Base-by-base conservation (phyloP, 225 moss, liverwort and hornwort species). In the Marchantia polymorpha region DNA sequence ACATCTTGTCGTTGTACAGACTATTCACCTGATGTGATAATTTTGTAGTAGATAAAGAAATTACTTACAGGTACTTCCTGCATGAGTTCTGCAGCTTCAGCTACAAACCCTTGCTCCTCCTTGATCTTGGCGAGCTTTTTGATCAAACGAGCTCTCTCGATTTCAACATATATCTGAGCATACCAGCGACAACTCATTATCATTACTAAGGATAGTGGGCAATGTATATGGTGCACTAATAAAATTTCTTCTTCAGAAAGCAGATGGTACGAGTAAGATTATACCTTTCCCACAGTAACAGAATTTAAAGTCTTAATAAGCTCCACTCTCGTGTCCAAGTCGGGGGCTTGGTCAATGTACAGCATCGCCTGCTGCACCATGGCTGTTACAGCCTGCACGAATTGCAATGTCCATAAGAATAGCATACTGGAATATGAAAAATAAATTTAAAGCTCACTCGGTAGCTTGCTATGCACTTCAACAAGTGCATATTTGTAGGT, bases 361-460 rank as follows among this genome's bases (percentile, higher is more conserved):
- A 85, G 86, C 97, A 97, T 94, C 48, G 97, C 93, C 86, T 93
- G 89, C 88, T 94, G 94, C 60, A 97, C 97, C 94, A 97, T 97
- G 16, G 90, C 94, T 77, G 94, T 92, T 56, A 97, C 97, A 48
- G 97, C 93, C 97, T 97, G 93, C 82, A 85, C 51, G 20, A 77
- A 26, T 65, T 65, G 14, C 9, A 30, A 17, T 29, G 10, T 3
- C 55, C 14, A 59, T 19, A 59, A 59, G 8, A 59, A 12, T 50
- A 31, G 23, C 17, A 47, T 23, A 10, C 3, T 51, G 49, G 50
- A 71, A 23, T n/a, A 17, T 31, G 17, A 71, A n/a, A 19, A 2
- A 39, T 39, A 39, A 2, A 39, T 39, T 39, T 39, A 39, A 39
- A 39, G 2, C 39, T 39, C 39, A 39, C 5, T 39, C 5, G 39